These are phyloP conservation scores for Pleurotus sapidus DNA, from an alignment of 768 basidiomycete genomes.

Conservation along the genomic window DNA sequence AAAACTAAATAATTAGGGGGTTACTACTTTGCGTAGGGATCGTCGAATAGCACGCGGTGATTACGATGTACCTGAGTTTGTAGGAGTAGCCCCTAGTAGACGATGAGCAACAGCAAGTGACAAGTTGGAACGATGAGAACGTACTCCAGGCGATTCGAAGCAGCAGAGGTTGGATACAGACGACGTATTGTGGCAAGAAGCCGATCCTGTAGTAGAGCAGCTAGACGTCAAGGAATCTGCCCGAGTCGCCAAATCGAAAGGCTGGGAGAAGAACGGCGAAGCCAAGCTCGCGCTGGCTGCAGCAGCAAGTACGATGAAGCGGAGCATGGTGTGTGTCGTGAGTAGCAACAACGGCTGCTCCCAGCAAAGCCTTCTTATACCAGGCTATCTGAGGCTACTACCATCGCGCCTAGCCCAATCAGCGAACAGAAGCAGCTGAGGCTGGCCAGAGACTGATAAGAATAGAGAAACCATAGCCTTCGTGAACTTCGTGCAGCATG, in stretches of 20 bases:
- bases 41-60: background rate
- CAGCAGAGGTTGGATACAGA: slow-evolving; percentile 52
- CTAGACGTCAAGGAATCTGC: slow-evolving; percentile 35
- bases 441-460: background rate
- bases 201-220: slow-evolving; percentile 46
- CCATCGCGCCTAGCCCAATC: background rate
- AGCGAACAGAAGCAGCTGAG: background rate
- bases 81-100: slow-evolving; percentile 17
- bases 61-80: slow-evolving; percentile 15
- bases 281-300: background rate
- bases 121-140: slow-evolving; percentile 16
- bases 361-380: background rate
- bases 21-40: background rate
- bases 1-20: slow-evolving; percentile 48
- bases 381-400: background rate
- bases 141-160: slow-evolving; percentile 62
- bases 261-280: slow-evolving; percentile 1
- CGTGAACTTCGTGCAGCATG: slow-evolving; percentile 1
- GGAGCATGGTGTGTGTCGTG: background rate
- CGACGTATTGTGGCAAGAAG: slow-evolving; percentile 55
- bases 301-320: background rate
- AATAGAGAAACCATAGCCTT: background rate
- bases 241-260: slow-evolving; percentile 25
- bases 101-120: background rate
- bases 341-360: background rate